Evolutionary conservation across 2,329 filamentous ascomycete genomes (phyloP).

Genomic region (Chrysoporthe deuterocubensis): DNA sequence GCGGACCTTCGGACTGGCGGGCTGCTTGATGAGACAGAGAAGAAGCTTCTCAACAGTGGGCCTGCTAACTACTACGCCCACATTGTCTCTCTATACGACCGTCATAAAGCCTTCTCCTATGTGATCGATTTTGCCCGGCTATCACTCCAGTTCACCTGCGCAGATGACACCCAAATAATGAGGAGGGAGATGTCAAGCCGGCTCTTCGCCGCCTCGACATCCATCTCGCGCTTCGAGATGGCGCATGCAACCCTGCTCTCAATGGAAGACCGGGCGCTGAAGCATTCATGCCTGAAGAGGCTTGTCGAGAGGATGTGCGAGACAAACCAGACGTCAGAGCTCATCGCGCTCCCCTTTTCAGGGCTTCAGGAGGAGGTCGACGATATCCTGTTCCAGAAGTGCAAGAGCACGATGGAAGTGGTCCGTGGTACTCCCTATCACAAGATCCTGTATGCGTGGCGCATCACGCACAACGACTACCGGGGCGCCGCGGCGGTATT

Average conservation of each 20-base stretch:
- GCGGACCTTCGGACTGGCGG: slow-evolving; percentile 61
- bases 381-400: slow-evolving; percentile 73
- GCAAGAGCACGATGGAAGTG: slow-evolving; percentile 70
- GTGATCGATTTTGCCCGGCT: slow-evolving; percentile 83
- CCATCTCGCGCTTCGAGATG: slow-evolving; percentile 78
- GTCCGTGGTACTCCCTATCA: slow-evolving; percentile 73
- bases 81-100: slow-evolving; percentile 80
- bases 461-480: slow-evolving; percentile 82
- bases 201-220: slow-evolving; percentile 80
- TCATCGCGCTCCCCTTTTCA: slow-evolving; percentile 79
- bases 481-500: slow-evolving; percentile 73
- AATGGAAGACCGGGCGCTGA: slow-evolving; percentile 73
- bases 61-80: slow-evolving; percentile 86
- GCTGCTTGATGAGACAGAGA: slow-evolving; percentile 77
- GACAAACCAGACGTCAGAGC: slow-evolving; percentile 64
- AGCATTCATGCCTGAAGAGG: slow-evolving; percentile 70
- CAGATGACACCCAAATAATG: slow-evolving; percentile 43
- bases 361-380: slow-evolving; percentile 80
- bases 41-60: slow-evolving; percentile 70
- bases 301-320: slow-evolving; percentile 74
- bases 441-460: slow-evolving; percentile 89
- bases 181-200: slow-evolving; percentile 78
- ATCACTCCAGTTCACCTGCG: slow-evolving; percentile 66
- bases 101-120: slow-evolving; percentile 74
- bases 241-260: slow-evolving; percentile 80